phyloP scores from a whole-genome alignment of 805 yeast species.

The Yamadazyma paraphyllophila region DNA sequence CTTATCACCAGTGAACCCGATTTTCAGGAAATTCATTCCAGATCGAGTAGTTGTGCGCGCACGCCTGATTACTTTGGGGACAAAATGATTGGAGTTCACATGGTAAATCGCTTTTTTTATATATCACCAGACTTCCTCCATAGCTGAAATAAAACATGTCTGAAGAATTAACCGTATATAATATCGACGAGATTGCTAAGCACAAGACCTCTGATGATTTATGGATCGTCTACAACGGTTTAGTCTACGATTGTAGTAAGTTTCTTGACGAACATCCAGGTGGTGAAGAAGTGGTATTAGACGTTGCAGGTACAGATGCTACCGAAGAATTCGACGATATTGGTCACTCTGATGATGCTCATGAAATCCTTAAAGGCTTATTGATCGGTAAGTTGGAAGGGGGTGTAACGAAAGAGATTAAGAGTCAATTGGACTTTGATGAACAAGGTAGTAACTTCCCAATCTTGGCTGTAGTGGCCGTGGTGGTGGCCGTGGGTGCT shows the following conservation, averaged over 20 bases:
- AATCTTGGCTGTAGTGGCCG: constrained; percentile 33
- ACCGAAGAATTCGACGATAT: constrained; percentile 62
- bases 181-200: constrained; percentile 49
- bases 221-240: constrained; percentile 46
- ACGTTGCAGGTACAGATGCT: constrained; percentile 44
- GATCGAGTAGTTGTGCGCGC: constrained; percentile 1
- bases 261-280: constrained; percentile 50
- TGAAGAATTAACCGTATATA: constrained; percentile 41
- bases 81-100: constrained; percentile 13
- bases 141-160: constrained; percentile 4
- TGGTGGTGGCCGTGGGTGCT: constrained; percentile 39
- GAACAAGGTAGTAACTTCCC: constrained; percentile 21
- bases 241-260: constrained; percentile 38
- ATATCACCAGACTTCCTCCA: neutral
- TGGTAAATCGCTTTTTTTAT: constrained; percentile 5
- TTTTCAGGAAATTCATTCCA: neutral
- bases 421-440: constrained; percentile 20
- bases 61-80: constrained; percentile 8
- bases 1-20: neutral
- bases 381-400: constrained; percentile 80
- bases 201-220: constrained; percentile 41
- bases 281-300: constrained; percentile 46
- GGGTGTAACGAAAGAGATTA: constrained; percentile 37
- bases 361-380: constrained; percentile 65
- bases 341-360: constrained; percentile 97